These are phyloP conservation scores for Peterozyma toletana DNA, from an alignment of 805 yeast genomes.

Conservation along the genomic window DNA sequence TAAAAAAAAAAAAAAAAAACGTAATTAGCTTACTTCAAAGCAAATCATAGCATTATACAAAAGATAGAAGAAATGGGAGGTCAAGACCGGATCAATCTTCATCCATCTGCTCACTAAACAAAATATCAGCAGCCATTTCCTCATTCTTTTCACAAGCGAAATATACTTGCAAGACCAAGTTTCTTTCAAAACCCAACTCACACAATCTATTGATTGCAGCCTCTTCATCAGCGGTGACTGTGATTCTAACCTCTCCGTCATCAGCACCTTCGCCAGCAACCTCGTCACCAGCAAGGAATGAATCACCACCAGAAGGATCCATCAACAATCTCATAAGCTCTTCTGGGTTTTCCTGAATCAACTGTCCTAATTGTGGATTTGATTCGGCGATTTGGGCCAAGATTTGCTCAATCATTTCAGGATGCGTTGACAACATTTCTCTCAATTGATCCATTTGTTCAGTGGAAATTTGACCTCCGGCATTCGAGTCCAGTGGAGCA, in stretches of 20 bases:
- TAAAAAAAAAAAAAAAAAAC: neutral
- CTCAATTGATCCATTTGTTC: slow-evolving; percentile 53
- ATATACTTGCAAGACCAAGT: slow-evolving; percentile 84
- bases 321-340: slow-evolving; percentile 71
- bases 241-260: slow-evolving; percentile 41
- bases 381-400: slow-evolving; percentile 74
- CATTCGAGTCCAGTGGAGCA: slow-evolving; percentile 11
- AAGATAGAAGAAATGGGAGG: too few relatives aligned
- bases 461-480: slow-evolving; percentile 20
- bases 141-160: slow-evolving; percentile 98
- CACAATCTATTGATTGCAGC: slow-evolving; percentile 85
- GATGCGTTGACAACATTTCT: slow-evolving; percentile 74
- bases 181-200: slow-evolving; percentile 88
- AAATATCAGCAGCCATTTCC: slow-evolving; percentile 89
- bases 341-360: slow-evolving; percentile 84
- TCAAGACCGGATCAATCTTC: neutral
- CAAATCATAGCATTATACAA: too few relatives aligned
- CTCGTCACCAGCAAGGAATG: slow-evolving; percentile 29
- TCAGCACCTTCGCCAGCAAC: slow-evolving; percentile 28
- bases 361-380: slow-evolving; percentile 78
- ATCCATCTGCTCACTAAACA: slow-evolving; percentile 54
- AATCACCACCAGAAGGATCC: slow-evolving; percentile 52
- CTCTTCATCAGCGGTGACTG: slow-evolving; percentile 74
- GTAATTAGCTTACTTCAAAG: neutral
- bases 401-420: slow-evolving; percentile 79